Percentiles rank a stretch among this genome's conserved stretches.
These are phyloP conservation scores for Nosema muscidifuracis DNA, from an alignment of 371 early-diverging fungal species.

Conservation along the genomic window DNA sequence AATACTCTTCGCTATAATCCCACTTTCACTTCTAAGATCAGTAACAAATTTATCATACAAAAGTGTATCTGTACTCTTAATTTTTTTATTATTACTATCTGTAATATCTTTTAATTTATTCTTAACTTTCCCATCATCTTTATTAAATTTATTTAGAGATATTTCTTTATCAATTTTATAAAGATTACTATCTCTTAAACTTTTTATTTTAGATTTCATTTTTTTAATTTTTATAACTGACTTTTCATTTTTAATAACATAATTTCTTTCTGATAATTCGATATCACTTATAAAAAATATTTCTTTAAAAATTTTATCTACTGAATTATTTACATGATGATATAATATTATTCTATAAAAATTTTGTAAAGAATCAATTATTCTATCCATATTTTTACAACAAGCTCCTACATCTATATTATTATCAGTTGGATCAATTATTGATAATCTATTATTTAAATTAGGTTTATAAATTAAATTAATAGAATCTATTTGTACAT, in stretches of 20 bases:
- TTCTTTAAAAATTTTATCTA: background rate
- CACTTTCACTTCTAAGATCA: too few relatives aligned
- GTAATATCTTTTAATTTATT: too few relatives aligned
- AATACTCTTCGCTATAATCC: too few relatives aligned
- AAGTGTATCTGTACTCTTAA: too few relatives aligned
- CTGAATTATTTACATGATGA: background rate
- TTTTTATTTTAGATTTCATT: background rate
- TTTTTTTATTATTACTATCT: too few relatives aligned
- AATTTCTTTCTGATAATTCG: background rate
- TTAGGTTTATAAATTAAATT: slow-evolving; percentile 27
- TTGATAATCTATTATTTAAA: slow-evolving; percentile 11
- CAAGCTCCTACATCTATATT: slow-evolving; percentile 39
- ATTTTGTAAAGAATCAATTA: slow-evolving; percentile 43
- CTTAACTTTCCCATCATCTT: too few relatives aligned
- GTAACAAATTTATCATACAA: too few relatives aligned
- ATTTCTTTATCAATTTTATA: too few relatives aligned
- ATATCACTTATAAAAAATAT: background rate
- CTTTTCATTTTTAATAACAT: background rate
- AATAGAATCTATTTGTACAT: slow-evolving; percentile 15
- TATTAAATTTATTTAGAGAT: too few relatives aligned
- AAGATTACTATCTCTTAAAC: background rate
- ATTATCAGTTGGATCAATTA: slow-evolving; percentile 54
- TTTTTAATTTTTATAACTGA: background rate
- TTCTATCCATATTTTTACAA: slow-evolving; percentile 21
- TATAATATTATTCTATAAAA: slow-evolving; percentile 43